These are phyloP conservation scores for Mucor irregularis DNA, from an alignment of 371 early-diverging fungal species.

Conservation along the genomic window DNA sequence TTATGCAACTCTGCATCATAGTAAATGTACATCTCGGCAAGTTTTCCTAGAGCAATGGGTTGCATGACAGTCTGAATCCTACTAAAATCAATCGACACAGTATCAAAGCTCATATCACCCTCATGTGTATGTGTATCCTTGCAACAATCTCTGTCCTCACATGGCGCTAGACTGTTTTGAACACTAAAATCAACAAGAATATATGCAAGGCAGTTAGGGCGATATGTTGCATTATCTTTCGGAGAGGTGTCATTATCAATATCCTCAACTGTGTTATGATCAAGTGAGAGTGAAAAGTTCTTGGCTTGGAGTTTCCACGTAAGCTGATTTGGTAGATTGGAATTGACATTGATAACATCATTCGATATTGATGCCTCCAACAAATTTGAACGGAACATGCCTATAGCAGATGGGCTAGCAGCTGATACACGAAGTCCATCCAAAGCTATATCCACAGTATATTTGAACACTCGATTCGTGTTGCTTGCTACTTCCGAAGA, in stretches of 20 bases:
- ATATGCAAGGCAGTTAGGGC: constrained; percentile 67
- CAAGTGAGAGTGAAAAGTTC: constrained; percentile 61
- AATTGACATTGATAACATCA: constrained; percentile 8
- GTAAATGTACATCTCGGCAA: constrained; percentile 70
- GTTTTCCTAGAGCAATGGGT: constrained; percentile 70
- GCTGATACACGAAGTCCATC: constrained; percentile 69
- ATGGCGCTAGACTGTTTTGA: constrained; percentile 50
- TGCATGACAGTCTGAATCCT: constrained; percentile 78
- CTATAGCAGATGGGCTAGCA: constrained; percentile 63
- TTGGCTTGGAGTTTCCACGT: constrained; percentile 59
- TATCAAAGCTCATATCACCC: constrained; percentile 30
- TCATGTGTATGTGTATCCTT: constrained; percentile 18
- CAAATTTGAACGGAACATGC: constrained; percentile 68
- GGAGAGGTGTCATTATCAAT: background rate
- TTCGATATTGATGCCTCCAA: constrained; percentile 64
- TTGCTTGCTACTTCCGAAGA: background rate
- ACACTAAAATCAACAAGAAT: constrained; percentile 66
- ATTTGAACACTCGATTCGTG: constrained; percentile 34
- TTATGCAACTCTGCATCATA: constrained; percentile 68
- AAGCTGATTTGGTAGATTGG: constrained; percentile 13
- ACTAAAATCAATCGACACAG: constrained; percentile 55
- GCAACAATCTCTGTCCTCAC: constrained; percentile 1
- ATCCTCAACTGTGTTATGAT: constrained; percentile 49
- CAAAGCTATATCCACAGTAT: constrained; percentile 61
- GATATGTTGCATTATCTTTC: constrained; percentile 19